Evolutionary conservation across 352 stramenopile species (phyloP).

Genomic region (Pythium grandisporangium): DNA sequence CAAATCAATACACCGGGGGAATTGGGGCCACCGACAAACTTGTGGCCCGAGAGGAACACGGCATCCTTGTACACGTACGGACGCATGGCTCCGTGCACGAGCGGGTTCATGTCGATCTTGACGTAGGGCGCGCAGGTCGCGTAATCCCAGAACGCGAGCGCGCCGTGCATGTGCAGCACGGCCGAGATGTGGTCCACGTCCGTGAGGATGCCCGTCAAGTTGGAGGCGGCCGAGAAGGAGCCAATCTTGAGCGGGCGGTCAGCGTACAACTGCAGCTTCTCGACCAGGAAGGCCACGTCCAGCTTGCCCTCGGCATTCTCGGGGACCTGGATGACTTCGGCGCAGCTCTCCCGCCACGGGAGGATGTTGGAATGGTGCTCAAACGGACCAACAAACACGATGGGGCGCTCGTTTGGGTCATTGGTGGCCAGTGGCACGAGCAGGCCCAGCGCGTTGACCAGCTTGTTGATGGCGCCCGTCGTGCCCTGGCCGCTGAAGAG

Average conservation of each 20-base stretch:
- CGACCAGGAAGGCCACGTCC: constrained; percentile 35
- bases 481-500: constrained; percentile 85
- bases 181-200: constrained; percentile 79
- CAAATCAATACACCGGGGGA: constrained; percentile 88
- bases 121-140: constrained; percentile 88
- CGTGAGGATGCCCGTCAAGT: constrained; percentile 88
- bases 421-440: constrained; percentile 7
- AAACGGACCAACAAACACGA: constrained; percentile 88
- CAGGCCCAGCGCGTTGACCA: constrained; percentile 46
- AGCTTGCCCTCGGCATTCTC: constrained; percentile 26
- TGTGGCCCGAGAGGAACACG: constrained; percentile 92
- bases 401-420: constrained; percentile 20
- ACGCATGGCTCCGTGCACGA: constrained; percentile 13
- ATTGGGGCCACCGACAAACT: constrained; percentile 90
- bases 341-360: constrained; percentile 87
- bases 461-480: constrained; percentile 61
- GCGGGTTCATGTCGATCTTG: constrained; percentile 91
- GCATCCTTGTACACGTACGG: constrained; percentile 82
- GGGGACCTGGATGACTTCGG: constrained; percentile 48
- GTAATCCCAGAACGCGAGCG: constrained; percentile 92
- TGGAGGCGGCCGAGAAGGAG: constrained; percentile 85
- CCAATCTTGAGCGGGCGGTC: constrained; percentile 48
- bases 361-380: constrained; percentile 96
- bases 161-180: constrained; percentile 81
- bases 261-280: constrained; percentile 31